Base-by-base conservation (phyloP, 1,139 yeast species). In the Diutina mesorugosa region DNA sequence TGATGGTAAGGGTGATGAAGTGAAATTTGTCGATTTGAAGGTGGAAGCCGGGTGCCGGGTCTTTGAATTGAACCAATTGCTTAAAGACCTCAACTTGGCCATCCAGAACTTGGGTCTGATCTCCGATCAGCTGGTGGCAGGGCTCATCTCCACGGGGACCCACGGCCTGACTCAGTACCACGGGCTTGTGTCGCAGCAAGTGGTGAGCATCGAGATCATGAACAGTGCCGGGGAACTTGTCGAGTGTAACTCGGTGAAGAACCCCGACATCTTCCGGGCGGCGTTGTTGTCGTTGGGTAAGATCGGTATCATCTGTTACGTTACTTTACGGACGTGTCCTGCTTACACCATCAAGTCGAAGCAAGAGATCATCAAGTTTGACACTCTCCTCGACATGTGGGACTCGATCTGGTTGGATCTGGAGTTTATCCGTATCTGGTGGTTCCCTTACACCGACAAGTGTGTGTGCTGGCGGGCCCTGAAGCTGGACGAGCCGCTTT, bases 141-240 rank as follows among this genome's bases (percentile, higher is more conserved):
- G 99, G 5, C 83, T 91, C 61, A 90, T 93, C 55, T 87, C 96
- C 1, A 93, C 99, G 0, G 98, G 98, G 47, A 90, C 98, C 0
- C 99, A 93, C 66, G 99, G 99, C 1, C 87, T 97, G 0, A 85
- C 96, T 8, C 95, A 93, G 56, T 89, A 79, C 68, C 98, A 93
- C 65, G 97, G 98, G 0, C 76, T 91, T 54, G 89, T 93, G 4
- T 83, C 95, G 10, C 93, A 90, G 65, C 97, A 90, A 68, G 79
- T 90, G 59, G 97, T 91, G 3, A 81, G 84, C 58, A 69, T 93
- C 58, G 82, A 87, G 6, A 72, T 91, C 51, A 81, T 87, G 58
- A 83, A 87, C 62, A 88, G 93, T 51, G 70, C 72, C 59, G 98
- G 97, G 32, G 82, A 88, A 60, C 66, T 84, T 26, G 73, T 89